Base-by-base conservation (phyloP, 1,284 basidiomycete genomes). In the Butyriboletus appendiculatus region DNA sequence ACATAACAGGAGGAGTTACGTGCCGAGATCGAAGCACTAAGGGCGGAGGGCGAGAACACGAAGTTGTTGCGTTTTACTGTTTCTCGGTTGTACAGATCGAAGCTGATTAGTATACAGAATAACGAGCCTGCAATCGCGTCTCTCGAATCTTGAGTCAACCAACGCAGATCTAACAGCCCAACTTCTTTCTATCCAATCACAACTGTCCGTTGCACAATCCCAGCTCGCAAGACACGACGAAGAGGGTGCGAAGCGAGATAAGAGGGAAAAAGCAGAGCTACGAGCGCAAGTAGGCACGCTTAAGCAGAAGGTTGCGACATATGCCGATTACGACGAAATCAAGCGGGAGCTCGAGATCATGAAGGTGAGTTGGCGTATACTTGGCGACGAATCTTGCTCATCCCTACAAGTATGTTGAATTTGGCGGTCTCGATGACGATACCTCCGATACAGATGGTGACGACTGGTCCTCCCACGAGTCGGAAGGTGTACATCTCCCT, bases 341-440 rank as follows among this genome's bases (percentile, higher is more conserved):
- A 97, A 97, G 76, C 86, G 95, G 40, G 96, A 97, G 70, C 80
- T 97, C 22, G 94, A 95, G 66, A 96, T 97, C 62, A 92, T 98
- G 92, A 97, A 98, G 85, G 94, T 92, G 50, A 24, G 77, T 62
- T 3, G 11, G 4, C 30, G 26, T 16, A 24, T 38, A 8, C n/a
- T 12, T 34, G 35, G 37, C 22, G 30, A 38, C 0, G 6, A 16
- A 38, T 12, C 6, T 32, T 12, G 0, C 15, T 45, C 26, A 47
- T 37, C 2, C 9, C 9, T 12, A 18, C 24, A 11, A 38, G 94
- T 96, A 88, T 64, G 94, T 97, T 57, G 95, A 97, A 67, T 97
- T 97, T 67, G 88, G 90, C 5, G 90, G 90, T 16, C 79, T 91
- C 39, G 92, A 95, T 42, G 86, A 88, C 28, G 83, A 86, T 43